These are phyloP conservation scores for Carex pumila DNA, from an alignment of 176 grass and related monocot species.

Conservation along the genomic window DNA sequence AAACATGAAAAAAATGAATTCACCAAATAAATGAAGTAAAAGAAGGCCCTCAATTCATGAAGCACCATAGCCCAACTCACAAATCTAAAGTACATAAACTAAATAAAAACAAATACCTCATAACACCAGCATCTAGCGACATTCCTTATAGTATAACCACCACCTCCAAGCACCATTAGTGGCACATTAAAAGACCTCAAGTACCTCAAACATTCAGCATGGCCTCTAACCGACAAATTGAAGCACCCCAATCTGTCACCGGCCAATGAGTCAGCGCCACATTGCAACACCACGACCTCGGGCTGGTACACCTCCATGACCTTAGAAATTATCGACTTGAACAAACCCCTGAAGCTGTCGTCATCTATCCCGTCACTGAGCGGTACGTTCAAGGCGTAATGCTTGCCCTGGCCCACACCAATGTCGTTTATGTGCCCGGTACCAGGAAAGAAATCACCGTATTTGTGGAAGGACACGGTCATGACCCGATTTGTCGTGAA, in stretches of 20 bases:
- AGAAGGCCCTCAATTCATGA: too few species aligned
- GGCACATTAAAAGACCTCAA: constrained; percentile 85
- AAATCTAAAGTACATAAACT: not conserved
- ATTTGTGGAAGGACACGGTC: constrained; percentile 95
- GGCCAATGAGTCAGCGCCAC: constrained; percentile 79
- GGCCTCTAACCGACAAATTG: constrained; percentile 83
- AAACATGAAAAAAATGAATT: too few species aligned
- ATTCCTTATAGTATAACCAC: constrained; percentile 90
- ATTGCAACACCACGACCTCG: constrained; percentile 83
- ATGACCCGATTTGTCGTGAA: constrained; percentile 90
- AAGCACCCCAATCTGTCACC: constrained; percentile 93
- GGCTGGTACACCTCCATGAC: constrained; percentile 86
- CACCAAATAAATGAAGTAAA: too few species aligned
- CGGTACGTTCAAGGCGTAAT: constrained; percentile 86
- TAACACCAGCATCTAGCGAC: constrained; percentile 96
- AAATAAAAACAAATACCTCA: constrained; percentile 45
- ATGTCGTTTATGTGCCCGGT: constrained; percentile 71
- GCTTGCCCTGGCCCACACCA: constrained; percentile 55
- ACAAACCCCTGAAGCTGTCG: constrained; percentile 54
- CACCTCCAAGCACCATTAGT: constrained; percentile 85
- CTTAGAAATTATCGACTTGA: constrained; percentile 64
- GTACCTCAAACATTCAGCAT: constrained; percentile 82
- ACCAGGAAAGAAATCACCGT: constrained; percentile 87
- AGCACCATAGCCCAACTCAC: too few species aligned
- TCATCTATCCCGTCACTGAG: constrained; percentile 91